Base-by-base conservation (phyloP, 345 rosid genomes). In the Eucalyptus pauciflora region DNA sequence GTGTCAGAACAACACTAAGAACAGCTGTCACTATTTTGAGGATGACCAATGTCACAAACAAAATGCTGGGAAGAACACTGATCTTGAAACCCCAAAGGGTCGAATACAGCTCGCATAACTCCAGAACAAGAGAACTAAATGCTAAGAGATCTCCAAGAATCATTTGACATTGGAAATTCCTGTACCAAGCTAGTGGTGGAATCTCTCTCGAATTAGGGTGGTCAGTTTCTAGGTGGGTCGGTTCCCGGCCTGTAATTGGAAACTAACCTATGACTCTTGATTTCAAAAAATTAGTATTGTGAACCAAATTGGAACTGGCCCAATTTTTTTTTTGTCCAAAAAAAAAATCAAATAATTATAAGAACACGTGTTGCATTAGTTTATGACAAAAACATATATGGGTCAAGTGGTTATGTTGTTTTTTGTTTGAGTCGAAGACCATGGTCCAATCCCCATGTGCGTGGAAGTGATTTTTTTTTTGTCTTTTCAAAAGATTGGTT, bases 71-170 rank as follows among this genome's bases (percentile, higher is more conserved):
- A 16, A 92, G 93, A 31, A 94, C 95, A 91, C 50, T 90, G 69
- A 95, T 93, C 93, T 94, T 96, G 92, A 92, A 96, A 56, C 98
- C 95, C 99, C 98, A 96, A 93, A 95, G 89, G 94, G 92, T 97
- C 76, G 93, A 89, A 87, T 89, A 93, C 67, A 95, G 79, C 87
- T 95, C 95, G 88, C 93, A 95, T 89, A 96, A 91, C 93, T 97
- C 98, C 27, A 96, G 94, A 43, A 90, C 92, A 89, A 95, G 89
- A 51, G 94, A 95, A 88, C 95, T 94, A 89, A 92, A 96, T 89
- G 99, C 91, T 90, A 96, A 90, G 41, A 3, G 41, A 88, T 98
- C 97, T 54, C 92, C 94, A 52, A 97, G 93, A 92, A 96, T 93
- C 94, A 96, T 91, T 85, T 96, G 96, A 87, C 91, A 92, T 45